Conservation (phyloP, 2,329 filamentous ascomycete genomes). For the Fusarium sacchari region DNA sequence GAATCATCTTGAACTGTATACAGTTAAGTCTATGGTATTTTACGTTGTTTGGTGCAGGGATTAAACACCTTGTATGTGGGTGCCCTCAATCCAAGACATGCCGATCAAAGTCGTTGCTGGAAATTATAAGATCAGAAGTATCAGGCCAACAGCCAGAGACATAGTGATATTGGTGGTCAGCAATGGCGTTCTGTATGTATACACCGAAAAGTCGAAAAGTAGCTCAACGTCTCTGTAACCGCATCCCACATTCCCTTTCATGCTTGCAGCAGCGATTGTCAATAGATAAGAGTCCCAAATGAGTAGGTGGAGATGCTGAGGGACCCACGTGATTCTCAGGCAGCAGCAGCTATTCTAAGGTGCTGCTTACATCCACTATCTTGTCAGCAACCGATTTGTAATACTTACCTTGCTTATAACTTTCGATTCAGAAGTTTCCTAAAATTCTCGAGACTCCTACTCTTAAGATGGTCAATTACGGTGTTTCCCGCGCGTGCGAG, state of each 20-base stretch:
- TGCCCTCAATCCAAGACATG: background rate
- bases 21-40: accelerated
- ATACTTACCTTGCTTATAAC: background rate
- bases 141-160: background rate
- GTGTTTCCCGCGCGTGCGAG: constrained; percentile 5
- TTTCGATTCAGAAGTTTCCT: background rate
- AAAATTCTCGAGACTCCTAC: accelerated
- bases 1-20: background rate
- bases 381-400: background rate
- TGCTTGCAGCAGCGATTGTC: background rate
- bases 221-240: background rate
- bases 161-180: background rate
- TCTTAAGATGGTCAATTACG: constrained; percentile 3
- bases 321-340: background rate
- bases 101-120: background rate
- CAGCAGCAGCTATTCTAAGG: background rate
- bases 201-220: accelerated
- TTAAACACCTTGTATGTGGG: accelerated
- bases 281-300: background rate
- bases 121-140: background rate
- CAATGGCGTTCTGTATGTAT: background rate
- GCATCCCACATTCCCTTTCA: background rate
- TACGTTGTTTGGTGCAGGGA: too few relatives aligned
- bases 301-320: background rate
- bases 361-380: background rate